These are phyloP conservation scores for Remersonia thermophila DNA, from an alignment of 2,329 filamentous ascomycete species.

Conservation along the genomic window DNA sequence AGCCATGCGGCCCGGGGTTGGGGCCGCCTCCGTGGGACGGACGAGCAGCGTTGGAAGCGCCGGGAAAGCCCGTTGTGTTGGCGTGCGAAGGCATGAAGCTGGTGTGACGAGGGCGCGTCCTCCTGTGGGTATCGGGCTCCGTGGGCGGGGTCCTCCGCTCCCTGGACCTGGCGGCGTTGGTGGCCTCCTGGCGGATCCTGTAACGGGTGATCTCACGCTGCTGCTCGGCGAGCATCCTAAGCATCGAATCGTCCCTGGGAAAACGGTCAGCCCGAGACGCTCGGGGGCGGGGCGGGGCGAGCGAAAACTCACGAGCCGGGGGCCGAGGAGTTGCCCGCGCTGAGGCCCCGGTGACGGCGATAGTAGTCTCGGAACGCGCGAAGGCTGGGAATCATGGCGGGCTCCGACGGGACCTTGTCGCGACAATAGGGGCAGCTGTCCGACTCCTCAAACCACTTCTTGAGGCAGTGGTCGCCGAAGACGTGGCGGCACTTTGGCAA, in stretches of 20 bases:
- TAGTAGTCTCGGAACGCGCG: conserved; percentile 7
- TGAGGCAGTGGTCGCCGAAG: conserved; percentile 52
- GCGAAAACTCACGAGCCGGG: not conserved
- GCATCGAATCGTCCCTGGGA: not conserved
- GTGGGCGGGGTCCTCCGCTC: conserved; percentile 18
- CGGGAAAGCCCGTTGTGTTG: too few relatives aligned
- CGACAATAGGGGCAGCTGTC: conserved; percentile 54
- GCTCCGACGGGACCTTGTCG: conserved; percentile 44
- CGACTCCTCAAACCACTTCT: conserved; percentile 51
- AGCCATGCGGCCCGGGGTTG: too few relatives aligned
- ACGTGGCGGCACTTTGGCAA: conserved; percentile 51
- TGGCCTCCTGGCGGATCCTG: conserved; percentile 3
- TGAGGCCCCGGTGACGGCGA: not conserved
- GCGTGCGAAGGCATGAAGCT: conserved; percentile 13
- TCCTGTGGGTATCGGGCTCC: conserved; percentile 16
- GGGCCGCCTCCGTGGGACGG: too few relatives aligned
- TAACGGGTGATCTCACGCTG: conserved; percentile 1
- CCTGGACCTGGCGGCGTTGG: conserved; percentile 10
- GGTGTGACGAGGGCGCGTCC: conserved; percentile 17
- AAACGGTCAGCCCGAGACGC: too few relatives aligned
- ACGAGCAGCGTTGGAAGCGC: too few relatives aligned
- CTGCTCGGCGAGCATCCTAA: conserved; percentile 1
- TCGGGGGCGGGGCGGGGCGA: too few relatives aligned
- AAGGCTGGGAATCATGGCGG: conserved; percentile 8
- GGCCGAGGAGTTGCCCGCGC: not conserved